Evolutionary conservation across 108 stramenopile genomes (phyloP), one percentile per base, ranked within the genome.

Genomic region (Skeletonema marinoi): DNA sequence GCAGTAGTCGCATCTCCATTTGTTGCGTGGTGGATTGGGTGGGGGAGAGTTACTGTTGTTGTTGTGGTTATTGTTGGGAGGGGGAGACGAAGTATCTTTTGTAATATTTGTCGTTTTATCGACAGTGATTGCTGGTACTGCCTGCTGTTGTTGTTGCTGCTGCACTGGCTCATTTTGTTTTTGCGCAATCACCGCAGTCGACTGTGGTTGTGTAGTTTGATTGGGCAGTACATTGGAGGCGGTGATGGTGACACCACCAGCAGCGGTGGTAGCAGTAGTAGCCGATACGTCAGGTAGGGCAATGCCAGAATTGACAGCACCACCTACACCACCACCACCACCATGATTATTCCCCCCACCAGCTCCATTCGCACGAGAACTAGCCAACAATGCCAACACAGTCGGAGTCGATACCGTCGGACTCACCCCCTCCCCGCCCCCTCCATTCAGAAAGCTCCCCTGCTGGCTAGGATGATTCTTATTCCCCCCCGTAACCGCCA

Each of bases 1-100:
- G n/a, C 54, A 56, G 21, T 56, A 56, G 54, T 56, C 54, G n/a
- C 54, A 56, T 56, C 54, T 56, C 54, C 54, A 56, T n/a, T 56
- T 56, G 54, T 56, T 56, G 8, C 54, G 54, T 56, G 54, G 54
- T 56, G 3, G 44, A 4, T 56, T 56, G 54, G 54, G 54, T 10
- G 54, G 25, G 1, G 54, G 19, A 7, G 21, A 51, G 39, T 54
- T 54, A 4, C 16, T 54, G 17, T 21, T 56, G 54, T 56, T 29
- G 44, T 2, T 14, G 16, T 14, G 44, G 17, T 21, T 56, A 25
- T 56, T 29, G 44, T 2, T 14, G 16, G 44, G 44, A 11, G 39
- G 39, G 9, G 7, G 38, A 12, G 39, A 10, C 11, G 39, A 12
- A 41, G 39, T 10, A 12, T 41, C 11, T 39, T 9, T 7, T 41